Percentiles rank a stretch among this genome's conserved stretches.
These are phyloP conservation scores for Peronospora farinosa DNA, from an alignment of 352 stramenopile genomes.

Conservation along the genomic window DNA sequence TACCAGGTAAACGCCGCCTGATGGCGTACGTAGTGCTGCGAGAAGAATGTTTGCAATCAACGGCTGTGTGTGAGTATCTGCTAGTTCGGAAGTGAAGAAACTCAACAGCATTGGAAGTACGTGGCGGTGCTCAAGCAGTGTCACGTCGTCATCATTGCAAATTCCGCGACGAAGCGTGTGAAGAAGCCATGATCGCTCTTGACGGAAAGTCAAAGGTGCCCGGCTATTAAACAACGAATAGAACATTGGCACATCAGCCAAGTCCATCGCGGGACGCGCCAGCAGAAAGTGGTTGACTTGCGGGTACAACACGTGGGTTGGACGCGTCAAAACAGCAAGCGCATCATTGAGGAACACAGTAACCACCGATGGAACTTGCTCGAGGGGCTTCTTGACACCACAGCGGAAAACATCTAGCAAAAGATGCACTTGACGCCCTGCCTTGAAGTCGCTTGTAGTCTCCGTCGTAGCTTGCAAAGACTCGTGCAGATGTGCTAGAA, in stretches of 20 bases:
- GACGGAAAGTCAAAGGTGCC: conserved; percentile 59
- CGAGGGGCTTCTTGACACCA: conserved; percentile 42
- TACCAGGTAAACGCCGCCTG: conserved; percentile 48
- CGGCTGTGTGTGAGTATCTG: conserved; percentile 69
- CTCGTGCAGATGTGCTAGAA: conserved; percentile 73
- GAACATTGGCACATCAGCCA: conserved; percentile 84
- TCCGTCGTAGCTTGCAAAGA: conserved; percentile 50
- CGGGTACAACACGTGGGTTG: conserved; percentile 65
- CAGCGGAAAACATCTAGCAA: conserved; percentile 76
- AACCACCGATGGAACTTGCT: conserved; percentile 63
- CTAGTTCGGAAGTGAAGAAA: conserved; percentile 71
- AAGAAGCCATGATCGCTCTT: conserved; percentile 81
- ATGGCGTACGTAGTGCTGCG: conserved; percentile 38
- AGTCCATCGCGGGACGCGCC: conserved; percentile 65
- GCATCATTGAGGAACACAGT: conserved; percentile 81
- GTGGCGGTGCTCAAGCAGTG: conserved; percentile 66
- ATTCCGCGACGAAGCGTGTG: conserved; percentile 68
- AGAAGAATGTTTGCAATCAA: conserved; percentile 61
- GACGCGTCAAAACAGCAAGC: conserved; percentile 57
- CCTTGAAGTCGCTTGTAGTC: conserved; percentile 53
- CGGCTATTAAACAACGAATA: conserved; percentile 84
- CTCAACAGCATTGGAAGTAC: conserved; percentile 77
- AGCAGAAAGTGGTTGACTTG: conserved; percentile 83
- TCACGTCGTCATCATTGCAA: conserved; percentile 55
- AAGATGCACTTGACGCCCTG: conserved; percentile 68